Evolutionary conservation across 2,329 filamentous ascomycete genomes (phyloP), one percentile per base, ranked within the genome.

Genomic region (Neopestalotiopsis rosae): DNA sequence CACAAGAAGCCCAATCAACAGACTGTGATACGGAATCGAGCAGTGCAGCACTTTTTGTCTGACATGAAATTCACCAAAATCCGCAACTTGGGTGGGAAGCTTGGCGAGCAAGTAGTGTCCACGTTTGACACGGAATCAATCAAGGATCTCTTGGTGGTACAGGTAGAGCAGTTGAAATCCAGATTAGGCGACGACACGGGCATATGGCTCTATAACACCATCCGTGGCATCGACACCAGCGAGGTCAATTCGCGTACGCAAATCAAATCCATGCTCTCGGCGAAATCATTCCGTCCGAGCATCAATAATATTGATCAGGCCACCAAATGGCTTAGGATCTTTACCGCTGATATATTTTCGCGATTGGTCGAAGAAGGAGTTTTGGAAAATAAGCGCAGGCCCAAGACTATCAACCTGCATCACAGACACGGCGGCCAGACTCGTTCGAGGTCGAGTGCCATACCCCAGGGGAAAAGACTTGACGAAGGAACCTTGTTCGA

Each of bases 191-290:
- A 95, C 66, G 94, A 97, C 59, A 96, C 92, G 0, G 95, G 94
- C 1, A 85, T 87, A 3, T 98, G 95, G 94, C 85, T 98, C 12
- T 92, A 97, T 81, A 90, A 92, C 67, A 92, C 91, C 12, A 91
- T 98, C 66, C 90, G 96, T 12, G 96, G 96, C 1, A 89, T 95
- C 70, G 96, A 99, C 79, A 84, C 85, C 64, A 96, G 92, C 74
- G 95, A 98, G 79, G 94, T 99, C 72, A 98, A 94, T 76, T 89
- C 94, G 34, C 87, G 95, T 65, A 97, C 94, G 1, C 93, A 96
- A 76, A 97, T 98, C 83, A 98, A 98, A 79, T 96, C 93, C 17
- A 98, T 99, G 95, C 85, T 98, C 14, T 98, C 94, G 1, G 95
- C 96, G 24, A 99, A 99, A 78, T 97, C 94, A 0, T 99, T 99